phyloP scores from a whole-genome alignment of 148 eudicot genomes.

The Pouteria glomerata region DNA sequence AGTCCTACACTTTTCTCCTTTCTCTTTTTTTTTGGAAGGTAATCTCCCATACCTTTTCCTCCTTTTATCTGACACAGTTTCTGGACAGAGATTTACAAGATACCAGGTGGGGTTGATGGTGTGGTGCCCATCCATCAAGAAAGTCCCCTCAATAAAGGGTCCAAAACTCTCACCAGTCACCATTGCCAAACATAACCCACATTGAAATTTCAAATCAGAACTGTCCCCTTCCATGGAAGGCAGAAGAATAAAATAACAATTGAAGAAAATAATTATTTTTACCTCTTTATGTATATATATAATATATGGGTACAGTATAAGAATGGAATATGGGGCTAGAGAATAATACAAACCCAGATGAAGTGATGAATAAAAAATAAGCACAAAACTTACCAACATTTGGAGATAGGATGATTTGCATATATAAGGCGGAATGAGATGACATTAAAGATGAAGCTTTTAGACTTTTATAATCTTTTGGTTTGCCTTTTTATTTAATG shows the following conservation, averaged over 20 bases:
- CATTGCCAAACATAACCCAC: background rate
- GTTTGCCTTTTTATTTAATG: background rate
- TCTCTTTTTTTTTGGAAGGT: background rate
- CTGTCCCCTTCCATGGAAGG: background rate
- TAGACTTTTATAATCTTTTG: slow-evolving; percentile 6
- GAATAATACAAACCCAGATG: background rate
- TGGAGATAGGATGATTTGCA: slow-evolving; percentile 9
- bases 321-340: background rate
- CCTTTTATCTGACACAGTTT: slow-evolving; percentile 8
- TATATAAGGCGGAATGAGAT: background rate
- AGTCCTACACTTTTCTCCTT: background rate
- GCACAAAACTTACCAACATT: slow-evolving; percentile 14
- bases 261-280: background rate
- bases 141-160: background rate
- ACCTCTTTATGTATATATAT: background rate
- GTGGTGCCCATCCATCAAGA: slow-evolving; percentile 8
- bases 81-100: slow-evolving; percentile 11
- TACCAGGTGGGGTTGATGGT: slow-evolving; percentile 10
- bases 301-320: background rate
- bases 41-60: no score
- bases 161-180: background rate
- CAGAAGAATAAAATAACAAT: background rate
- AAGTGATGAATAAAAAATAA: slow-evolving; percentile 18
- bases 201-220: slow-evolving; percentile 12
- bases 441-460: slow-evolving; percentile 9